Percentiles rank a stretch among this genome's conserved stretches.
These are phyloP conservation scores for Plantago lanceolata DNA, from an alignment of 305 asterid species.

Conservation along the genomic window DNA sequence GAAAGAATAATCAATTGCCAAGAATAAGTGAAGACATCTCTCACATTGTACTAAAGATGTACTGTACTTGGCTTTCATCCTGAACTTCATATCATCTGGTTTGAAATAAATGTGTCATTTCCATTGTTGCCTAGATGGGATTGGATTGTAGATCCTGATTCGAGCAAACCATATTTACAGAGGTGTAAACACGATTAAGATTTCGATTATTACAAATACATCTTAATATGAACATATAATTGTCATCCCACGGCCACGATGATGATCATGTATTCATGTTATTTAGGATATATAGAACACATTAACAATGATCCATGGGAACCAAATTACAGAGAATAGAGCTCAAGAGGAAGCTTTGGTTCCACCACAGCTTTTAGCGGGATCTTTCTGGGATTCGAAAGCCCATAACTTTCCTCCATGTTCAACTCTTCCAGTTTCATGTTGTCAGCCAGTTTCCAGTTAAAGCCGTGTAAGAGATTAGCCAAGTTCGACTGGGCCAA, in stretches of 20 bases:
- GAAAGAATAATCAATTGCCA: background rate
- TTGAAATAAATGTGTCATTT: too few species aligned
- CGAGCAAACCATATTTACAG: too few species aligned
- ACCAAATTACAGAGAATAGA: background rate
- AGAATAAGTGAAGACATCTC: background rate
- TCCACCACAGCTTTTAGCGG: constrained; percentile 1
- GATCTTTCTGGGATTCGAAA: constrained; percentile 6
- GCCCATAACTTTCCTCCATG: constrained; percentile 9
- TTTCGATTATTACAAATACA: too few species aligned
- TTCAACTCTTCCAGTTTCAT: constrained; percentile 1
- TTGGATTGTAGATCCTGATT: too few species aligned
- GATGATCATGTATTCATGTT: too few species aligned
- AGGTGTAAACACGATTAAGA: too few species aligned
- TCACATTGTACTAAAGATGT: too few species aligned
- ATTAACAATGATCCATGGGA: background rate
- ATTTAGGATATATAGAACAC: background rate
- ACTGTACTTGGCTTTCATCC: too few species aligned
- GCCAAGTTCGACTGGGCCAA: constrained; percentile 8
- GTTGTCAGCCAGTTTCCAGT: background rate
- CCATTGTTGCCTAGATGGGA: too few species aligned
- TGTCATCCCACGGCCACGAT: too few species aligned
- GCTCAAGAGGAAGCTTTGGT: background rate
- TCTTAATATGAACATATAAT: too few species aligned
- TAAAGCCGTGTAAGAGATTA: constrained; percentile 5
- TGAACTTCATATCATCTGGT: too few species aligned